Conservation (phyloP, 1,139 yeast species). For the Suhomyces atakaporum region DNA sequence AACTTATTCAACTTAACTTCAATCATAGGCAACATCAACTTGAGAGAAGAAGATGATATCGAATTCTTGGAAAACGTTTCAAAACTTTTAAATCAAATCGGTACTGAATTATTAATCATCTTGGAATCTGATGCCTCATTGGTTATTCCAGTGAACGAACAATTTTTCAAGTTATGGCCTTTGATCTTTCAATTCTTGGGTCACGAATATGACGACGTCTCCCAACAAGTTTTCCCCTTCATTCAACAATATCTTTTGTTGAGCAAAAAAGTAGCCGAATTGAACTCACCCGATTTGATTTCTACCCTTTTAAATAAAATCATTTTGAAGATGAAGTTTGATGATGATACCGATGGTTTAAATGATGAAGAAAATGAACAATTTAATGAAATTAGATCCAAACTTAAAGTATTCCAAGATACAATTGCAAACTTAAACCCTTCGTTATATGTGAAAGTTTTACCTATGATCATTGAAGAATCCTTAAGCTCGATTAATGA, state of each 20-base stretch:
- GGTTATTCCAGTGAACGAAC: conserved; percentile 39
- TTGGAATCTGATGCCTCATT: conserved; percentile 53
- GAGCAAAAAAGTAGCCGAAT: conserved; percentile 56
- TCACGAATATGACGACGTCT: conserved; percentile 87
- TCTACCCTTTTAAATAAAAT: conserved; percentile 66
- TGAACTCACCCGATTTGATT: conserved; percentile 51
- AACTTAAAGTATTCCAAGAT: conserved; percentile 79
- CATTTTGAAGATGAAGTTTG: conserved; percentile 77
- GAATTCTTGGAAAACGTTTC: conserved; percentile 81
- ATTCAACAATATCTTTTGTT: conserved; percentile 71
- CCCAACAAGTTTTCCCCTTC: conserved; percentile 80
- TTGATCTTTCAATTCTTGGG: conserved; percentile 66
- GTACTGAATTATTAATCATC: conserved; percentile 69
- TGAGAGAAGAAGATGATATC: conserved; percentile 47
- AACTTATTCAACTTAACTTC: conserved; percentile 65
- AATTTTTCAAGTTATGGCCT: conserved; percentile 60
- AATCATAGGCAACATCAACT: conserved; percentile 44
- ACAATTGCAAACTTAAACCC: conserved; percentile 77
- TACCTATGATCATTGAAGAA: conserved; percentile 66
- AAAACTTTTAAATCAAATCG: conserved; percentile 71
- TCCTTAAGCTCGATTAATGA: conserved; percentile 45
- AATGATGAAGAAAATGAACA: conserved; percentile 67
- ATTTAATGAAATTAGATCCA: conserved; percentile 74
- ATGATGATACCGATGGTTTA: conserved; percentile 66
- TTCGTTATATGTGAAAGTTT: conserved; percentile 66